phyloP scores from a whole-genome alignment of 495 filamentous ascomycete species.

The Penicillium robsamsonii region DNA sequence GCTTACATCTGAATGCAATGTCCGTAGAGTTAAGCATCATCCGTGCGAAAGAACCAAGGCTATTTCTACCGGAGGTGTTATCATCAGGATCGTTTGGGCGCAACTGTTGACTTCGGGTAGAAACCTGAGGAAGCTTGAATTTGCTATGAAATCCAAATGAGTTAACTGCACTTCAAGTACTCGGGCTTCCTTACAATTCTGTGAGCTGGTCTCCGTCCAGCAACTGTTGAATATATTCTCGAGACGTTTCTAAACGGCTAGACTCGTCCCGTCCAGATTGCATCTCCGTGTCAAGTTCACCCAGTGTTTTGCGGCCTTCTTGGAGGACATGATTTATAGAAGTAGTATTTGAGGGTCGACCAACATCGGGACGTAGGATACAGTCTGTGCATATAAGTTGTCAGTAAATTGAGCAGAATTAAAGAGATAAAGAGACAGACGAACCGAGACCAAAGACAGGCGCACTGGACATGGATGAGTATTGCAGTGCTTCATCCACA shows the following conservation, averaged over 20 bases:
- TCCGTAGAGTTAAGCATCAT: constrained; percentile 58
- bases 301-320: constrained; percentile 42
- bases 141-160: constrained; percentile 49
- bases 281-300: constrained; percentile 41
- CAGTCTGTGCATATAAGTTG: constrained; percentile 29
- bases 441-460: constrained; percentile 82
- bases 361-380: constrained; percentile 41
- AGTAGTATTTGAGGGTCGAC: constrained; percentile 41
- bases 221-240: constrained; percentile 67
- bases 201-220: constrained; percentile 66
- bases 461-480: constrained; percentile 86
- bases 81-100: constrained; percentile 21
- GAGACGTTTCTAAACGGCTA: constrained; percentile 43
- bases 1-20: constrained; percentile 55
- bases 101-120: constrained; percentile 23
- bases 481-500: constrained; percentile 85
- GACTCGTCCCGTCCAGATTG: constrained; percentile 40
- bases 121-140: constrained; percentile 57
- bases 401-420: constrained; percentile 18
- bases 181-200: constrained; percentile 58
- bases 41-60: constrained; percentile 55
- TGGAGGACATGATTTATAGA: constrained; percentile 48
- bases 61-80: constrained; percentile 20
- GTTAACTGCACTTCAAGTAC: not conserved
- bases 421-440: constrained; percentile 8